Evolutionary conservation across 163 green algal species (phyloP), one percentile per base, ranked within the genome.

Genomic region (Scenedesmus sp.): DNA sequence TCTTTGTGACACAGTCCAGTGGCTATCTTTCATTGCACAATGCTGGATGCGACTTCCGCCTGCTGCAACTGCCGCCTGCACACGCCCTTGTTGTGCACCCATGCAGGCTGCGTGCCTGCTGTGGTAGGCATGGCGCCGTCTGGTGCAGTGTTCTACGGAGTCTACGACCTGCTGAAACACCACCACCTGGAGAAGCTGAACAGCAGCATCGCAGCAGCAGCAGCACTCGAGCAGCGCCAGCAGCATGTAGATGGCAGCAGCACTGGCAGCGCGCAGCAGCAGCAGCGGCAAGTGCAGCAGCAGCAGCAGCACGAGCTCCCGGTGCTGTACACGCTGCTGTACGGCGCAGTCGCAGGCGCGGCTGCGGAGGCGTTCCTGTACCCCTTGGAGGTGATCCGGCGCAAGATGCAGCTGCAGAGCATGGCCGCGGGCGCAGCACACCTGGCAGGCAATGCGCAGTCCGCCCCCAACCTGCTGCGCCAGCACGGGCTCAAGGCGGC

Each of bases 71-170:
- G 6, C 30, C 53, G 37, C 78, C 44, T 46, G 40, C 13, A 24
- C 42, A 22, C 59, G 82, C 35, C 35, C 83, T 73, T 51, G 51
- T 73, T 51, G 51, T 88, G 59, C 35, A 35, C 37, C 51, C 9
- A 7, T 59, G 43, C 90, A 94, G 96, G 96, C 53, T 92, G 95
- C 68, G 87, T 97, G 42, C 97, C 97, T 13, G 96, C 96, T 1
- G 83, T 98, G 18, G 93, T 97, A 68, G 94, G 92, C 84, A 97
- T 97, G 94, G 95, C 95, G 2, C 95, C 96, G 33, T 94, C 95
- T 40, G 95, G 95, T 22, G 96, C 96, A 24, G 92, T 98, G 3
- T 98, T 98, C 89, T 98, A 98, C 84, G 96, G 95, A 56, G 89
- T 96, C 59, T 98, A 97, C 88, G 96, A 98, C 89, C 7, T 95